phyloP scores from a whole-genome alignment of 768 basidiomycete genomes.

The Rhizopogon vesiculosus region DNA sequence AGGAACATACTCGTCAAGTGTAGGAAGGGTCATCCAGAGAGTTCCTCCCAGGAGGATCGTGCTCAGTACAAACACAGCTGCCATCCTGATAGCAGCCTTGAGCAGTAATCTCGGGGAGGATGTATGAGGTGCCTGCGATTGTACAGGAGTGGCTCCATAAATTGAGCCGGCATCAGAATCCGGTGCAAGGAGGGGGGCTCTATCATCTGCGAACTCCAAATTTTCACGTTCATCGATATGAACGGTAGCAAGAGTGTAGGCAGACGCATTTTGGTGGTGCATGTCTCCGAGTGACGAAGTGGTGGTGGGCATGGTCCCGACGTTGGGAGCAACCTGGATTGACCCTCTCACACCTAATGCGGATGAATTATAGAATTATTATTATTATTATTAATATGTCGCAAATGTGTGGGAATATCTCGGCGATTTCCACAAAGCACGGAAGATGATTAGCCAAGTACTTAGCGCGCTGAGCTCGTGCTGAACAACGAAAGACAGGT shows the following conservation, averaged over 20 bases:
- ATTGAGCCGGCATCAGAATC: conserved; percentile 27
- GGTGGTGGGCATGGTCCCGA: conserved; percentile 4
- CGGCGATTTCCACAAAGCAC: conserved; percentile 24
- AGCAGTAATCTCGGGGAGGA: conserved; percentile 61
- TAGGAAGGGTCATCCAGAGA: conserved; percentile 79
- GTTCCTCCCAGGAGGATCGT: conserved; percentile 67
- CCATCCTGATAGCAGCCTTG: conserved; percentile 82
- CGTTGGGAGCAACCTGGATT: not conserved
- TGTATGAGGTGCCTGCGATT: conserved; percentile 13
- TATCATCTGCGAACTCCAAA: conserved; percentile 26
- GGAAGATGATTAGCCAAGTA: conserved; percentile 6
- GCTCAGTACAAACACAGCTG: conserved; percentile 67
- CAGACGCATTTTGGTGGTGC: conserved; percentile 34
- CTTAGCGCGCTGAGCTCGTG: conserved; percentile 15
- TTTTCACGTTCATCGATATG: conserved; percentile 21
- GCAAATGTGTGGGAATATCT: conserved; percentile 8
- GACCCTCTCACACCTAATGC: not conserved
- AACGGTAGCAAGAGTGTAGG: conserved; percentile 66
- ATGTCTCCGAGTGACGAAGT: conserved; percentile 9
- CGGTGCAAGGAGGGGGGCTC: conserved; percentile 40
- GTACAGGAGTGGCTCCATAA: conserved; percentile 50
- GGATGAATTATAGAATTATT: conserved; percentile 1
- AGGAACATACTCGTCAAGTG: conserved; percentile 64
- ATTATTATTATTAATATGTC: conserved; percentile 4
- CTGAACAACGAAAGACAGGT: conserved; percentile 11